Evolutionary conservation across 306 rosid species (phyloP).

Genomic region (Canavalia ensiformis): DNA sequence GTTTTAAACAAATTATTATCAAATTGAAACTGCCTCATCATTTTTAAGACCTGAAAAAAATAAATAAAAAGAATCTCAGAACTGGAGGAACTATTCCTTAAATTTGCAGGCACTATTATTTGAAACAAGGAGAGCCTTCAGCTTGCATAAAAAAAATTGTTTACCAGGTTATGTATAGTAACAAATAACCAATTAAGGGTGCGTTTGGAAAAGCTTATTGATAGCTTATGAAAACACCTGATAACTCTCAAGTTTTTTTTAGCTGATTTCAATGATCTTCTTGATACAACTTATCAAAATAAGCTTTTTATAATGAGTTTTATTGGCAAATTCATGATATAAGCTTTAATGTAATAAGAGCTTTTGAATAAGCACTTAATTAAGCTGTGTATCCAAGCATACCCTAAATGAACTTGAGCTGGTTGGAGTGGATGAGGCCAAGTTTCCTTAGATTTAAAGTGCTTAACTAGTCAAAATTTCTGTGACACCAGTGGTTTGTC

Average conservation of each 20-base stretch:
- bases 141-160: conserved; percentile 29
- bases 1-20: conserved; percentile 39
- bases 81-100: conserved; percentile 47
- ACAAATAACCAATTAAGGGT: not conserved
- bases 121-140: conserved; percentile 43
- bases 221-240: too few relatives aligned
- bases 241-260: too few relatives aligned
- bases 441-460: conserved; percentile 48
- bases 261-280: too few relatives aligned
- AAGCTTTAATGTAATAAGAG: too few relatives aligned
- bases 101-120: conserved; percentile 42
- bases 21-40: conserved; percentile 32
- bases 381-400: too few relatives aligned
- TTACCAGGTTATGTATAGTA: conserved; percentile 21
- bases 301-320: too few relatives aligned
- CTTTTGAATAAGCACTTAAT: too few relatives aligned
- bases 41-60: conserved; percentile 34
- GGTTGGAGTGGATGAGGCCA: conserved; percentile 45
- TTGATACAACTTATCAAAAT: too few relatives aligned
- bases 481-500: conserved; percentile 53
- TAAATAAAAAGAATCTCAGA: conserved; percentile 25
- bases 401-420: not conserved
- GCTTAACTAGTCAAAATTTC: conserved; percentile 46
- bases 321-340: too few relatives aligned
- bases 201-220: too few relatives aligned